Conservation (phyloP, 768 basidiomycete genomes). For the Trametes villosa region DNA sequence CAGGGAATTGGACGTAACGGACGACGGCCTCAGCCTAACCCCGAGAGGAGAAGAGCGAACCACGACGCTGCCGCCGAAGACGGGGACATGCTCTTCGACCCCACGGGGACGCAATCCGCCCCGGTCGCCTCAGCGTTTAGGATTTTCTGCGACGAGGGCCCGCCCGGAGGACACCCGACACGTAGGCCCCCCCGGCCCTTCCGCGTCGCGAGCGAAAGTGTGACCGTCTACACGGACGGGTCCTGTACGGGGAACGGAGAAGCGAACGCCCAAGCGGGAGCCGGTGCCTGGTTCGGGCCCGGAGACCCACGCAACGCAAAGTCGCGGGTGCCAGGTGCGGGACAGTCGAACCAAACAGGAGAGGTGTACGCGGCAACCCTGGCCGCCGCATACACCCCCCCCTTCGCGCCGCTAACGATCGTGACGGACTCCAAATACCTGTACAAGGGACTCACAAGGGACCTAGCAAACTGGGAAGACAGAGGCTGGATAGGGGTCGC, state of each 20-base stretch:
- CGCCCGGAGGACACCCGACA: too few relatives aligned
- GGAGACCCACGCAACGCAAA: not conserved
- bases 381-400: not conserved
- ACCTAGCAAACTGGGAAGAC: not conserved
- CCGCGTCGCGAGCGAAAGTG: not conserved
- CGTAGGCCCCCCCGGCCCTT: not conserved
- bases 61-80: not conserved
- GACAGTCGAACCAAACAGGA: constrained; percentile 1
- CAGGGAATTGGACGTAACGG: not conserved
- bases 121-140: not conserved
- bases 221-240: not conserved
- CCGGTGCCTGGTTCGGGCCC: not conserved
- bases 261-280: not conserved
- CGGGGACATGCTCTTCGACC: not conserved
- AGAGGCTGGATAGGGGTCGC: constrained; percentile 25
- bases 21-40: not conserved
- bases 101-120: not conserved
- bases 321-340: not conserved
- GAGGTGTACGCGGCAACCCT: not conserved
- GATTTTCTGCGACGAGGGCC: too few relatives aligned
- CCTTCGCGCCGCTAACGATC: not conserved
- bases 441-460: not conserved
- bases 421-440: not conserved
- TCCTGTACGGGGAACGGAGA: not conserved
- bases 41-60: not conserved